Evolutionary conservation across 2,329 filamentous ascomycete species (phyloP), one percentile per base, ranked within the genome.

Genomic region (Tolypocladium tropicale): DNA sequence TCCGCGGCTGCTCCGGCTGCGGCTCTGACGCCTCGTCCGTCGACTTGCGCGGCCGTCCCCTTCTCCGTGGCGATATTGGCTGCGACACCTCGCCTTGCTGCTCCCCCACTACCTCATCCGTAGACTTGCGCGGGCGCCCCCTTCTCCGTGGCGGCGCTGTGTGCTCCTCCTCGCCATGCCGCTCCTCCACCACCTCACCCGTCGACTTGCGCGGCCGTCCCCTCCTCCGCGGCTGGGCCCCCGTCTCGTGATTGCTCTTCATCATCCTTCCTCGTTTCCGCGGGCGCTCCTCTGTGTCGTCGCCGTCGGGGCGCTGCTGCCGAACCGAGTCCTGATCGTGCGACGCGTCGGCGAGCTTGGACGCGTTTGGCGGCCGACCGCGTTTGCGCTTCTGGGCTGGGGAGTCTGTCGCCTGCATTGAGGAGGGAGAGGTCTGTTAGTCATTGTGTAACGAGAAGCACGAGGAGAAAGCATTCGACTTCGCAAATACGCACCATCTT

Each of bases 311-410:
- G 57, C 54, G 46, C 11, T 50, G 53, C 28, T 57, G 55, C 28
- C n/a, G 28, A 16, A 21, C 30, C 32, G 30, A 16, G 37, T n/a
- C 30, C 21, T 2, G 37, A 6, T 28, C 16, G 14, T 54, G 49
- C 30, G 53, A 57, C 56, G 49, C 60, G 50, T 67, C 62, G 56
- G 61, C 59, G 53, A 63, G 62, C 37, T 32, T 71, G 55, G 71
- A 70, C 72, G 73, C 73, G 73, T 72, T 72, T 34, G 71, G 63
- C 14, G 70, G 72, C 43, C 71, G 69, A 55, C 72, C 72, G 65
- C 74, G 75, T 63, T 76, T 77, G 60, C 74, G 74, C 61, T 73
- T 74, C 54, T 68, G 68, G 32, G 63, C 63, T 34, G 67, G 60
- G 54, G 66, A 62, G 39, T 62, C 59, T 48, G 63, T 59, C 18